Evolutionary conservation across 768 basidiomycete genomes (phyloP), one percentile per base, ranked within the genome.

Genomic region (Panus rudis): DNA sequence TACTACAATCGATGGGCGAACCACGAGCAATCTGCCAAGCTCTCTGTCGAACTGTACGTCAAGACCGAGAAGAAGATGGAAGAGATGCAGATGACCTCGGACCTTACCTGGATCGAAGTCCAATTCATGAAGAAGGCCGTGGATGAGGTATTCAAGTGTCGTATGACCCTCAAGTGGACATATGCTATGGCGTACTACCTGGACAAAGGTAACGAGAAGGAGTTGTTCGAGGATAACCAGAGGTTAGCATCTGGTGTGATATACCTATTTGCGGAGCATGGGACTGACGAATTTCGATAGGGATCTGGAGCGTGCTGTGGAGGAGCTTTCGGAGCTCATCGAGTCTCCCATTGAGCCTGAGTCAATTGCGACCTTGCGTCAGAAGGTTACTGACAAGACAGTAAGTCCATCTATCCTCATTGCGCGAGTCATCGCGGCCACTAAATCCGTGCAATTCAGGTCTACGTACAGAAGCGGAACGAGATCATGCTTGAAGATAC

Each of bases 41-140:
- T 99, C 39, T 92, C 94, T 14, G 63, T 88, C 13, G 92, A 97
- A 51, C 70, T 98, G 31, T 94, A 93, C 63, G 75, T 75, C 43
- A 92, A 92, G 70, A 97, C 94, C 11, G 93, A 99, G 75, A 92
- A 94, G 78, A 97, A 97, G 81, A 99, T 99, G 96, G 92, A 97
- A 64, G 92, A 96, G 66, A 94, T 98, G 85, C 96, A 98, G 69
- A 76, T 92, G 50, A 84, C 82, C 10, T 92, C 90, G 2, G 75
- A 81, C 43, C 67, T 99, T 28, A 92, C 92, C 2, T 99, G 96
- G 96, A 99, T 99, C 52, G 93, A 99, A 65, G 92, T 83, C 23
- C 94, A 98, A 66, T 99, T 99, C 65, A 93, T 96, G 76, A 92
- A 92, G 72, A 93, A 93, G 64, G 96, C 96, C 1, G 93, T 97